Evolutionary conservation across 1,139 yeast genomes (phyloP).

Genomic region (Pichia sp.): DNA sequence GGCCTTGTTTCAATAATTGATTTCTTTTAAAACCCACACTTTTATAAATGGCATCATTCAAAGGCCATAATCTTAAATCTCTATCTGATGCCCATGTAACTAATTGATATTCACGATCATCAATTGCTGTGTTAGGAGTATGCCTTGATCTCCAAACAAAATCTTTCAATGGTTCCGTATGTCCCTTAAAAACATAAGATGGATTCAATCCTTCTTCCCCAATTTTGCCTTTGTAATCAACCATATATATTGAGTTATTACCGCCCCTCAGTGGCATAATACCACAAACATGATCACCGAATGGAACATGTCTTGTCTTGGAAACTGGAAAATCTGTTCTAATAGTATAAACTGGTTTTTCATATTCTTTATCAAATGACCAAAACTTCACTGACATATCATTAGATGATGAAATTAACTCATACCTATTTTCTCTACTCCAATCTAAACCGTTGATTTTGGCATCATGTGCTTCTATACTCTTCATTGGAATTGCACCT

Average conservation of each 20-base stretch:
- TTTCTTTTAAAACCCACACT: constrained; percentile 46
- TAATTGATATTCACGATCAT: constrained; percentile 77
- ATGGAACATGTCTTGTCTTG: constrained; percentile 81
- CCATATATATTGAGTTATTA: constrained; percentile 61
- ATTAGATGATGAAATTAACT: constrained; percentile 74
- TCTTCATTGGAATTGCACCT: constrained; percentile 68
- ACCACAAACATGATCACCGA: constrained; percentile 79
- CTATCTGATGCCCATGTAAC: constrained; percentile 93
- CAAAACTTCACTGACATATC: constrained; percentile 85
- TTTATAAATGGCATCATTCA: constrained; percentile 51
- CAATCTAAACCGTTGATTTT: constrained; percentile 89
- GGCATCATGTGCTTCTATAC: constrained; percentile 67
- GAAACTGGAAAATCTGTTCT: constrained; percentile 78
- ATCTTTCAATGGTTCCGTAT: constrained; percentile 76
- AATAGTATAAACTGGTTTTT: constrained; percentile 52
- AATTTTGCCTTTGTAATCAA: constrained; percentile 41
- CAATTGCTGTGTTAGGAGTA: constrained; percentile 36
- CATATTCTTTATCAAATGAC: constrained; percentile 47
- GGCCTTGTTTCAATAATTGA: constrained; percentile 26
- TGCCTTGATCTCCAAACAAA: constrained; percentile 77
- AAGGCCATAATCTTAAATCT: constrained; percentile 79
- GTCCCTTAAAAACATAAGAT: constrained; percentile 66
- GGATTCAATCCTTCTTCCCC: constrained; percentile 45
- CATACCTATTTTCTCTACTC: constrained; percentile 50
- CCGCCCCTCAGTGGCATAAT: constrained; percentile 92